phyloP scores from a whole-genome alignment of 495 filamentous ascomycete species.

The Pyrenopolyporus hunteri region DNA sequence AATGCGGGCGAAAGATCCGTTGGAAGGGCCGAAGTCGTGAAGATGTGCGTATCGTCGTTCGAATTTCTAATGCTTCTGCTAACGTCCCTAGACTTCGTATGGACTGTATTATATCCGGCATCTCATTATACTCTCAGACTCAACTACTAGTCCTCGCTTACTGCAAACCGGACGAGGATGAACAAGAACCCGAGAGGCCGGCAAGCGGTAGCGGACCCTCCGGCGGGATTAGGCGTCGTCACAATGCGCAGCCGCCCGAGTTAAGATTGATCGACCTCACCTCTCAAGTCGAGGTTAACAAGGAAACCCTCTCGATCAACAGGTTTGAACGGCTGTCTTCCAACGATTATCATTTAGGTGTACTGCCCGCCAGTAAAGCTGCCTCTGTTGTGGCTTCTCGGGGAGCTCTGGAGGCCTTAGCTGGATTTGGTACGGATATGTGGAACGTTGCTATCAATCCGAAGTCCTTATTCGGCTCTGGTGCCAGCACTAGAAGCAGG shows the following conservation, averaged over 20 bases:
- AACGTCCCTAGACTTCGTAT: slow-evolving; percentile 75
- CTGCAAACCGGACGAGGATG: slow-evolving; percentile 71
- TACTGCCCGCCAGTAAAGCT: slow-evolving; percentile 75
- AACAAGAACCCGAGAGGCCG: slow-evolving; percentile 41
- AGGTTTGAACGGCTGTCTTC: slow-evolving; percentile 86
- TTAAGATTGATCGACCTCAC: slow-evolving; percentile 87
- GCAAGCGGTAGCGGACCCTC: slow-evolving; percentile 56
- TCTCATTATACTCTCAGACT: slow-evolving; percentile 94
- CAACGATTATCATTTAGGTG: slow-evolving; percentile 87
- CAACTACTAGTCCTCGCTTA: slow-evolving; percentile 90
- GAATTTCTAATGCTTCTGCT: slow-evolving; percentile 22
- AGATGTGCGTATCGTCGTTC: slow-evolving; percentile 68
- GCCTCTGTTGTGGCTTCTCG: slow-evolving; percentile 64
- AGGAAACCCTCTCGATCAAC: slow-evolving; percentile 80
- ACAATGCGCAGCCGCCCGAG: slow-evolving; percentile 82
- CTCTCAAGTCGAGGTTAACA: slow-evolving; percentile 75
- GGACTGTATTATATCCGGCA: slow-evolving; percentile 95
- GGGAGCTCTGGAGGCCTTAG: slow-evolving; percentile 70
- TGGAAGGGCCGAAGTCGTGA: slow-evolving; percentile 85
- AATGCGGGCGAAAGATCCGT: slow-evolving; percentile 72
- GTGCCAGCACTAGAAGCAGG: slow-evolving; percentile 78
- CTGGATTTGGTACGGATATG: slow-evolving; percentile 62
- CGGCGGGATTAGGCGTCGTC: slow-evolving; percentile 66
- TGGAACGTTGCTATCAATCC: slow-evolving; percentile 88
- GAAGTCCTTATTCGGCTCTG: slow-evolving; percentile 81